phyloP scores from a whole-genome alignment of 179 eudicot genomes.

The Vitellaria paradoxa region DNA sequence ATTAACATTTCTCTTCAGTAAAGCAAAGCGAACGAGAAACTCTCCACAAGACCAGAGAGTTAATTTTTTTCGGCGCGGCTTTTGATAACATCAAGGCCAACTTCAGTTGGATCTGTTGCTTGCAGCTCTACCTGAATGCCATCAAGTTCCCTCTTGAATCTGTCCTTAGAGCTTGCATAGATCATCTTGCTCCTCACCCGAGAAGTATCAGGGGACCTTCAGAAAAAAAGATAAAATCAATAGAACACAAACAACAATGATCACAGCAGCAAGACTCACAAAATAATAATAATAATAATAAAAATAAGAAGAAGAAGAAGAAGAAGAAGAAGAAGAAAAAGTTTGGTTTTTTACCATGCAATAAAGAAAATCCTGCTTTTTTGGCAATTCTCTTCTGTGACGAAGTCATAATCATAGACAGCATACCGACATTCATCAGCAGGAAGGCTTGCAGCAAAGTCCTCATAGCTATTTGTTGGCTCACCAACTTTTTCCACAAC shows the following conservation, averaged over 20 bases:
- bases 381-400: constrained; percentile 64
- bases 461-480: constrained; percentile 56
- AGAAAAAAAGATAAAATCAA: neutral
- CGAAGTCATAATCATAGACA: constrained; percentile 70
- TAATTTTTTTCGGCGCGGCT: constrained; percentile 38
- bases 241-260: neutral
- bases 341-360: constrained; percentile 45
- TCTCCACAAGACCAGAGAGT: constrained; percentile 11
- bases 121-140: constrained; percentile 81
- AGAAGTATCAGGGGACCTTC: constrained; percentile 70
- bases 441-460: constrained; percentile 57
- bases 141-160: constrained; percentile 76
- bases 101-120: constrained; percentile 71
- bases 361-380: constrained; percentile 79
- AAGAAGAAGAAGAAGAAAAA: neutral
- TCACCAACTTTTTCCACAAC: constrained; percentile 72
- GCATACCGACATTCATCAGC: constrained; percentile 75
- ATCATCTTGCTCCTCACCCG: constrained; percentile 84
- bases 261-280: neutral
- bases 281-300: too few species aligned
- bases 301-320: neutral
- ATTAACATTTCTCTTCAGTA: neutral
- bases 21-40: constrained; percentile 11
- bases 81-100: constrained; percentile 63
- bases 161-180: constrained; percentile 73